Evolutionary conservation across 2,329 filamentous ascomycete species (phyloP).

Genomic region (Saccharata proteae): DNA sequence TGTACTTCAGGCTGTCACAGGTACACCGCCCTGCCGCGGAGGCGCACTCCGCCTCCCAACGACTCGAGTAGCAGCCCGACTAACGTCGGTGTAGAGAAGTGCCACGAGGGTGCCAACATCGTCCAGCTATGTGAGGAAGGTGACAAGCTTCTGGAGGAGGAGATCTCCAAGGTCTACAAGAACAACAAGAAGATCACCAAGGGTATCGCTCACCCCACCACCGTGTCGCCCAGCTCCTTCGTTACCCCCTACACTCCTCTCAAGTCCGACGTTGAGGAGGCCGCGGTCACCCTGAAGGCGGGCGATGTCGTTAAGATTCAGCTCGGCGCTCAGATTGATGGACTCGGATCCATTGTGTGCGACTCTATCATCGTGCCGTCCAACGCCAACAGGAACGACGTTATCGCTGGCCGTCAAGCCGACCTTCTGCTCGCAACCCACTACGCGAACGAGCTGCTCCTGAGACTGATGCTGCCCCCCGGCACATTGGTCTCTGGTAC

Average conservation of each 20-base stretch:
- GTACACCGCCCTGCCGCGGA: slow-evolving; percentile 25
- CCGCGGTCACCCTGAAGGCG: slow-evolving; percentile 63
- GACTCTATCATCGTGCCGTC: slow-evolving; percentile 69
- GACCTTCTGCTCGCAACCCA: slow-evolving; percentile 84
- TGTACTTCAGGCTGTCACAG: slow-evolving; percentile 73
- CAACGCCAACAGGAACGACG: slow-evolving; percentile 48
- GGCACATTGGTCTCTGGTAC: slow-evolving; percentile 70
- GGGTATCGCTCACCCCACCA: slow-evolving; percentile 89
- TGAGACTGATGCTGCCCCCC: slow-evolving; percentile 85
- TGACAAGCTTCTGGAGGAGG: slow-evolving; percentile 87
- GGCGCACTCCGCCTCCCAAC: slow-evolving; percentile 3
- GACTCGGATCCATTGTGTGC: slow-evolving; percentile 91
- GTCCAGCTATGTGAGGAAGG: slow-evolving; percentile 90
- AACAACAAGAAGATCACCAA: slow-evolving; percentile 96
- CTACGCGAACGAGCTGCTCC: slow-evolving; percentile 89
- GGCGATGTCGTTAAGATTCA: slow-evolving; percentile 94
- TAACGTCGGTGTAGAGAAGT: slow-evolving; percentile 40
- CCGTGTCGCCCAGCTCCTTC: slow-evolving; percentile 84
- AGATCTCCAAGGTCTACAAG: slow-evolving; percentile 91
- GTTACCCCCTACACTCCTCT: slow-evolving; percentile 96
- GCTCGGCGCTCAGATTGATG: slow-evolving; percentile 96
- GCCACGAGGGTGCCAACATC: slow-evolving; percentile 81
- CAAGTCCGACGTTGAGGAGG: slow-evolving; percentile 74
- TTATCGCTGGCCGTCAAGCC: slow-evolving; percentile 63
- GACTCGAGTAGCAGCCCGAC: slow-evolving; percentile 9